Base-by-base conservation (phyloP, 1,284 basidiomycete genomes). In the Acaromyces ingoldii region DNA sequence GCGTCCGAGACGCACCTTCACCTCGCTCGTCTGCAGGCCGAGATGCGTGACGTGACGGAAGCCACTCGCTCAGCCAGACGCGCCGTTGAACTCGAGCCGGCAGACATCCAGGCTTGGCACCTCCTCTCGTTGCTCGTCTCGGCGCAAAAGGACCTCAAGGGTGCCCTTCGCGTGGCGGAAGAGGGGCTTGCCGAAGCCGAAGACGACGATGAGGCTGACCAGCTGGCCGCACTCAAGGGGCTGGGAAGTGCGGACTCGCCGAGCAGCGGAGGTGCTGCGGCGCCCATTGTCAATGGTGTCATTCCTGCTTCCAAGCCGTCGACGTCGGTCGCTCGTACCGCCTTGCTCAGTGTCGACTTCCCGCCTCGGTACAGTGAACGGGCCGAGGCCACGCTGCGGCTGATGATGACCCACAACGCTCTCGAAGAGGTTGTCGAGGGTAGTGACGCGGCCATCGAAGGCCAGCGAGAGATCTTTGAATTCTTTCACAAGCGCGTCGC, bases 41-140 rank as follows among this genome's bases (percentile, higher is more conserved):
- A 85, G 48, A 80, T 81, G n/a, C 83, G 86, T 25, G 82, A 89
- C 59, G 78, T 92, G 19, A 79, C 82, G 26, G 77, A 81, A 4
- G 91, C 91, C 0, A 80, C 87, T 1, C 77, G 81, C 6, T 80
- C 84, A 37, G 87, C 89, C 0, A 84, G 87, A 10, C 76, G 80
- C 10, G 88, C 72, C 11, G 83, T 93, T 9, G 89, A 92, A 75
- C 80, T 82, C 3, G 85, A 87, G 49, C 80, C 86, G 0, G 78
- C 78, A 22, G 85, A 88, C 62, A 80, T 88, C 24, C 82, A 88
- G 36, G 84, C 87, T 51, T 97, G 92, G 93, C 93, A 97, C 76
- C 81, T 97, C 15, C 81, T 97, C 0, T 89, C 88, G 0, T 79
- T 98, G 4, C 76, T 96, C 13, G 80, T 92, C 9, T 85, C 86